These are phyloP conservation scores for Entophlyctis luteolus DNA, from an alignment of 192 early-diverging fungal species.

Conservation along the genomic window DNA sequence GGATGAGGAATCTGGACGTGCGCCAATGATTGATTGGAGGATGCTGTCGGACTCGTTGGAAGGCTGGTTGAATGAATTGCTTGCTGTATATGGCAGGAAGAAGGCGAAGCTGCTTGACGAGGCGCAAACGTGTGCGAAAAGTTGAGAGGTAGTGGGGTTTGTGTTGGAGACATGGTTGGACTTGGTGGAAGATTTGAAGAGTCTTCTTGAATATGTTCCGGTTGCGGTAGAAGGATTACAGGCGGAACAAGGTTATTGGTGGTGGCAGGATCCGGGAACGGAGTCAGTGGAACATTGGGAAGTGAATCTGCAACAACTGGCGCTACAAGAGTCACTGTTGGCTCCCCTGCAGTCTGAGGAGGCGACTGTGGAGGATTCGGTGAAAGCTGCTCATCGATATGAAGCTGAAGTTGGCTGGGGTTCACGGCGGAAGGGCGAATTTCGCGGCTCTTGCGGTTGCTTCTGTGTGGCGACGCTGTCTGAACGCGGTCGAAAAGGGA, in stretches of 20 bases:
- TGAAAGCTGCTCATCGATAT: too few species aligned
- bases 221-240: neutral
- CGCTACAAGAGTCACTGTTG: too few species aligned
- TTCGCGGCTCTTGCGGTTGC: neutral
- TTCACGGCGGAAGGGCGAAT: too few species aligned
- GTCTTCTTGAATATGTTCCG: neutral
- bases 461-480: neutral
- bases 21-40: neutral
- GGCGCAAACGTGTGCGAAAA: neutral
- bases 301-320: neutral
- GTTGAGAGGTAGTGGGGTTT: neutral
- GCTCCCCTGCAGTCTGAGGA: too few species aligned
- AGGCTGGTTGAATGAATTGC: neutral
- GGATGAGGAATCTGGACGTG: constrained; percentile 4
- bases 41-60: neutral
- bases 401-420: too few species aligned
- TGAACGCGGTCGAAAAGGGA: neutral
- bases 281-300: neutral
- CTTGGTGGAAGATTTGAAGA: neutral
- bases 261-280: constrained; percentile 1
- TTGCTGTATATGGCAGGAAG: neutral
- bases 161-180: neutral
- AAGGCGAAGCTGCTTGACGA: neutral
- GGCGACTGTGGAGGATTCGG: too few species aligned
- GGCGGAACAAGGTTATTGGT: neutral